Base-by-base conservation (phyloP, 2,329 filamentous ascomycete species). In the Sordariomycetes sp. region DNA sequence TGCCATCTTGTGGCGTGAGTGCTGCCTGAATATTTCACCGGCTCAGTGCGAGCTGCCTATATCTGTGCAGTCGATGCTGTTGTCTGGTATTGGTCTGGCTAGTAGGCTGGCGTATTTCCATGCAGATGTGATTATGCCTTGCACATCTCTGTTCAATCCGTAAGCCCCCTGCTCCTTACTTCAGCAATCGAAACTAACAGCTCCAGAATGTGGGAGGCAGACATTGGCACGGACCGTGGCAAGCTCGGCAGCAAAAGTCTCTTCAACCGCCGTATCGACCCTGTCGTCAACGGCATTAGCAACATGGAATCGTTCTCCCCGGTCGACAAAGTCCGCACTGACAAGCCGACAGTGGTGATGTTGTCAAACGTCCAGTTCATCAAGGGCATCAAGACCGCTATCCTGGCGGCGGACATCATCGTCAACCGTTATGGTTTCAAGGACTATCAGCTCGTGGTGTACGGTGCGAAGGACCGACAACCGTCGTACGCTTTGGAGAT, bases 371-470 rank as follows among this genome's bases (percentile, higher is more conserved):
- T 74, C 4, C 70, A 70, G 51, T 69, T 68, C 45, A 62, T 59
- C 41, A 80, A 80, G 48, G 75, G 79, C 40, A 75, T 80, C 52
- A 79, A 79, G 50, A 78, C 68, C 3, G 75, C 75, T 4, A 64
- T 80, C 17, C 57, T 79, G 5, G 73, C 75, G 6, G 75, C 75
- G 2, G 75, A 80, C 43, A 69, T 80, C 40, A 79, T 80, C 40
- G 67, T 78, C 42, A 79, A 80, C 47, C 65, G 74, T 43, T 79
- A 70, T 64, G 74, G 75, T n/a, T 79, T 80, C 52, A 67, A 63
- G 27, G 74, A 79, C 39, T 80, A 79, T 51, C 63, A 68, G 34
- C 64, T 80, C 3, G 66, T 75, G 38, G 70, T 80, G 14, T 80
- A 79, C 45, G 75, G 75, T 9, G 73, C 72, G 14, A 70, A 77